Base-by-base conservation (phyloP, 768 basidiomycete species). In the Rhodosporidiobolus sp. region DNA sequence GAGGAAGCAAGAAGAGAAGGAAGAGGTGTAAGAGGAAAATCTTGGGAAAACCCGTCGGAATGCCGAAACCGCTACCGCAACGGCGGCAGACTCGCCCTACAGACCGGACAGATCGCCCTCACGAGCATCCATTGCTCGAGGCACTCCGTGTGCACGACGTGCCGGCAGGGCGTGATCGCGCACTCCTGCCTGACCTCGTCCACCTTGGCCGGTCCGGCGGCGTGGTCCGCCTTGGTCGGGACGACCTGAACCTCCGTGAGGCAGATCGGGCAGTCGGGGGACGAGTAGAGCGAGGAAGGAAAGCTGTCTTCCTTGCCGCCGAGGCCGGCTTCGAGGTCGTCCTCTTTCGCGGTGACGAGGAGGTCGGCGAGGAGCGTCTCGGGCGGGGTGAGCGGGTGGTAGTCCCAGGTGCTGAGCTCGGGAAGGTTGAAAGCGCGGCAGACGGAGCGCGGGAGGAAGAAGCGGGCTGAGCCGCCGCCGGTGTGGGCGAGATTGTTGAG, bases 41-140 rank as follows among this genome's bases (percentile, higher is more conserved):
- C n/a, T n/a, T n/a, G n/a, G n/a, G n/a, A n/a, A n/a, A n/a, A n/a
- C n/a, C n/a, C n/a, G n/a, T n/a, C n/a, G n/a, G n/a, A n/a, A n/a
- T n/a, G n/a, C n/a, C n/a, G n/a, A n/a, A 38, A 6, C 35, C 14
- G 34, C n/a, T 17, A 65, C 16, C 63, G 61, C n/a, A 75, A 24
- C 20, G 67, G 65, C 32, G 74, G 74, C n/a, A 75, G 45, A 24
- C 45, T 14, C 4, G 30, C 55, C 24, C 74, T 35, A 60, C 74
- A 75, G 0, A 65, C 70, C 6, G 74, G 70, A 60, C 74, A 75
- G 6, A 69, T 49, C 55, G 67, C 49, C 54, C 74, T 70, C 7
- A 78, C 72, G 30, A 54, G 53, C 53, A 77, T 58, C 78, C 78
- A 79, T 38, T 64, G 62, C 55, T 76, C 75, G n/a, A 79, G 50